Evolutionary conservation across 106 monocot species (phyloP), one percentile per base, ranked within the genome.

Genomic region (Acorus calamus): DNA sequence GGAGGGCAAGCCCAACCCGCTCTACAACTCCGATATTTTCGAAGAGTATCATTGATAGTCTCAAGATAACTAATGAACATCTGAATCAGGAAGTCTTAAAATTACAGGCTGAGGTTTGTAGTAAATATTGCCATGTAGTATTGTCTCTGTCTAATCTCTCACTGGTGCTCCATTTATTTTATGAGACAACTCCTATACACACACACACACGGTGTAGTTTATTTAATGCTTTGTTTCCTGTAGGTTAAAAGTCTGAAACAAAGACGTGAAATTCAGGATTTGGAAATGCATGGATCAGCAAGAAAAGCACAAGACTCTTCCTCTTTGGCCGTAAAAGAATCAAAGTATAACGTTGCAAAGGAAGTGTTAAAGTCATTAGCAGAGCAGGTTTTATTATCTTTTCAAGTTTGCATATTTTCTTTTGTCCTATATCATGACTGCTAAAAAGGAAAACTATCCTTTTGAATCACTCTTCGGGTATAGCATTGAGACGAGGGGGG

Each of bases 231-330:
- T 46, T 46, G 49, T 42, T 6, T 53, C 53, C 14, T 64, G 13
- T 68, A 85, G 85, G 75, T 81, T 47, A 73, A 65, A 57, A 76
- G 60, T 58, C 66, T 81, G 47, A 78, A 65, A 71, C 71, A 68
- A 44, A 84, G 63, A 60, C 74, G 73, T 76, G 87, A 83, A 56
- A 43, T 57, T 60, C 87, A 78, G 68, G 84, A 84, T 61, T 63
- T 64, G 47, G 73, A 60, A 47, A 14, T 76, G 5, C 69, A 76
- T 11, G 81, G 79, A 56, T 69, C 75, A 47, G 75, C 73, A 74
- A 80, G 81, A 68, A 82, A 86, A 64, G 62, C 76, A 64, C 54
- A 72, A 57, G 66, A 74, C 10, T 58, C 74, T 74, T 47, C 66
- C 44, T 54, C 46, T 12, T 2, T 69, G 56, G 79, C 79, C 57